Evolutionary conservation across 192 early-diverging fungal species (phyloP), one percentile per base, ranked within the genome.

Genomic region (Powellomyces hirtus): DNA sequence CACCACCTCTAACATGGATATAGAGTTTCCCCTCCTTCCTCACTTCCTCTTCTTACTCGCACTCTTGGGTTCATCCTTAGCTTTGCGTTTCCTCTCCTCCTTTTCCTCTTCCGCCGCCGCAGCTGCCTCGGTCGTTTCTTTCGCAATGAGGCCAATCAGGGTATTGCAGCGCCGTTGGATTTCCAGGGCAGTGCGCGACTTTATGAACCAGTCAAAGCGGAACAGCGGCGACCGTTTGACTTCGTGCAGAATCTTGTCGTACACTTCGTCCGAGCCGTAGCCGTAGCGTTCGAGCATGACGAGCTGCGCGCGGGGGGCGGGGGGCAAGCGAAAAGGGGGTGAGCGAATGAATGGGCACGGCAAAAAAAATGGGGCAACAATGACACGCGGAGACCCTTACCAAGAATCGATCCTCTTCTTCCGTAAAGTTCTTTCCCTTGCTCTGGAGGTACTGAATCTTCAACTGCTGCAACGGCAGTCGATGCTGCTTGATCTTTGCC

Each of bases 181-280:
- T 72, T 97, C 94, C 53, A 87, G 62, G 16, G 93, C 76, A 31
- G 94, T 96, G 36, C 97, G 83, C 38, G 93, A 94, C 76, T 97
- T 97, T 66, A 99, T 86, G 79, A 95, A 99, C 95, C 95, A 99
- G 70, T 99, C 93, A 73, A 99, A 99, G 36, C 91, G 78, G 82
- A 99, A 97, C 36, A 95, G 55, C 2, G 91, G 86, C 24, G 88
- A 88, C 64, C 85, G 77, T 34, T 87, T 89, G 29, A 97, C 83
- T 62, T 97, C 94, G 51, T 88, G 85, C 27, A 94, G 82, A 70
- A 99, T 94, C 56, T 84, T 87, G 37, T 99, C 97, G 72, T 96
- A 95, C 0, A 94, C 93, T 56, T 97, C 94, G 26, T 97, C 95
- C 27, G 85, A 84, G 16, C 89, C 92, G 58, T 93, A 94, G 2